A percentile compares a stretch with the other conserved stretches of the same genome.
Conservation (phyloP, 129 eudicot genomes). For the Gnaphalium uliginosum region DNA sequence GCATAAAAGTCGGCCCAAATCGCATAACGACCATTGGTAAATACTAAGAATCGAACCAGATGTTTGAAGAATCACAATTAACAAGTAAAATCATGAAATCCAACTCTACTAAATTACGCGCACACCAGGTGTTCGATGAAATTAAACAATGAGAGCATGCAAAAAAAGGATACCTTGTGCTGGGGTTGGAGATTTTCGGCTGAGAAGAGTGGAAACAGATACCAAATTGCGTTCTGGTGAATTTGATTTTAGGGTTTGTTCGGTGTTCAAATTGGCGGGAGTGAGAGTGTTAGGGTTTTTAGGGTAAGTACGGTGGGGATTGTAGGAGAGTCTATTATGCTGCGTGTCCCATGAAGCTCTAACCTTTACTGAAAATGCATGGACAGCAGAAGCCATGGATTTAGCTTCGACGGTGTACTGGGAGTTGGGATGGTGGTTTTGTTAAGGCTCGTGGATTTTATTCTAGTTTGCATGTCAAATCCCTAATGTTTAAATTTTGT, state of each 20-base stretch:
- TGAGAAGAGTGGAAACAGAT: constrained; percentile 61
- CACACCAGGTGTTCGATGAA: constrained; percentile 35
- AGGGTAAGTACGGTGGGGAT: constrained; percentile 73
- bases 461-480: background rate
- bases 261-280: constrained; percentile 25
- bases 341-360: constrained; percentile 73
- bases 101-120: background rate
- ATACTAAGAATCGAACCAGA: background rate
- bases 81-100: background rate
- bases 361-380: constrained; percentile 32
- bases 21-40: too few species aligned
- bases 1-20: too few species aligned
- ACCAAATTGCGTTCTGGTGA: constrained; percentile 34
- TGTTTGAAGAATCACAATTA: background rate
- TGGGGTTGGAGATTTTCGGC: constrained; percentile 38
- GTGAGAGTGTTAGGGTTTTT: constrained; percentile 32
- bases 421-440: constrained; percentile 19
- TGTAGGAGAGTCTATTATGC: constrained; percentile 56
- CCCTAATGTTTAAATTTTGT: background rate
- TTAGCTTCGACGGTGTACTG: constrained; percentile 8
- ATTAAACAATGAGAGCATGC: constrained; percentile 2
- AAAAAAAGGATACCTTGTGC: constrained; percentile 36
- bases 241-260: constrained; percentile 28
- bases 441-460: background rate
- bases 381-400: constrained; percentile 34